Percentiles rank a stretch among this genome's conserved stretches.
These are phyloP conservation scores for Clonostachys solani DNA, from an alignment of 2,329 filamentous ascomycete genomes.

Conservation along the genomic window DNA sequence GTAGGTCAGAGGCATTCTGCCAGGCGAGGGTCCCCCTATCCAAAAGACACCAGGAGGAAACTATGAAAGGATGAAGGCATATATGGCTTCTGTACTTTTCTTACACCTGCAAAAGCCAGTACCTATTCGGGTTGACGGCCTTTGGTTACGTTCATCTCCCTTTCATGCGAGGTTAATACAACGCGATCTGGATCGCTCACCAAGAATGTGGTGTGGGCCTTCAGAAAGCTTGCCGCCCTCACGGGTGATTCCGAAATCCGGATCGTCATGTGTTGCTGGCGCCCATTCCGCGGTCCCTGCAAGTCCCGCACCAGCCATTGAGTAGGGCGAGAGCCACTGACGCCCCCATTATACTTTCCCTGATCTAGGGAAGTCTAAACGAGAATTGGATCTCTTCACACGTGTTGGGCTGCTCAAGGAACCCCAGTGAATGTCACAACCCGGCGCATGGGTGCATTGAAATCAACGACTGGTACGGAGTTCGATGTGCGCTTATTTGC, in stretches of 20 bases:
- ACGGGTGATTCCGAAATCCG: constrained; percentile 1
- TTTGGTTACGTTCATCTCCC: not conserved
- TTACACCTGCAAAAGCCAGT: not conserved
- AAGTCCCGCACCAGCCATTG: not conserved
- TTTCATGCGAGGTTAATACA: not conserved
- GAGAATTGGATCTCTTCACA: not conserved
- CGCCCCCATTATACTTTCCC: not conserved
- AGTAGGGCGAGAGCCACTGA: not conserved
- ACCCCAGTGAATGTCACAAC: not conserved
- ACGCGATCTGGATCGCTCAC: not conserved
- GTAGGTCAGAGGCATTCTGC: no score
- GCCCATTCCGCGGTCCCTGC: not conserved
- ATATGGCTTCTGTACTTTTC: not conserved
- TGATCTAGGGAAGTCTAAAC: not conserved
- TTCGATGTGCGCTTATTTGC: not conserved
- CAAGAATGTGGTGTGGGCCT: no score
- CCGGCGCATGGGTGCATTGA: not conserved
- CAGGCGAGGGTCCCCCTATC: no score
- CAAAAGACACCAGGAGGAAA: no score
- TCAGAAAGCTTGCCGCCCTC: not conserved
- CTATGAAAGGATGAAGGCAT: not conserved
- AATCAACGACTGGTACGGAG: not conserved
- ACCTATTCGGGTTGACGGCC: not conserved
- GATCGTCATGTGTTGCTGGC: not conserved
- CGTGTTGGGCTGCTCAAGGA: not conserved